Conservation (phyloP, 2,329 filamentous ascomycete genomes). For the Blumeriella jaapii region DNA sequence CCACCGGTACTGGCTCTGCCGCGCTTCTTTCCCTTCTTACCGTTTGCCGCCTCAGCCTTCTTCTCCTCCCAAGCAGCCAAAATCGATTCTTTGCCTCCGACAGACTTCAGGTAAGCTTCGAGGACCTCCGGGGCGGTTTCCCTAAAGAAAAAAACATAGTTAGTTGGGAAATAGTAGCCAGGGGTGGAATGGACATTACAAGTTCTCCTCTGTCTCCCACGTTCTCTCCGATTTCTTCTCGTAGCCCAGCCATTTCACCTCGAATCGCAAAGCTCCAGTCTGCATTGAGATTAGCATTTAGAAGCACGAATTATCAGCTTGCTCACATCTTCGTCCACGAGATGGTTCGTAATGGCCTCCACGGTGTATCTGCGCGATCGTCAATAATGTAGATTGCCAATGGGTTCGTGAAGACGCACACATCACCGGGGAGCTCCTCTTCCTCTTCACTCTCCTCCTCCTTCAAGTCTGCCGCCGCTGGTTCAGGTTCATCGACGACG, state of each 20-base stretch:
- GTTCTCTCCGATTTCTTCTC: conserved; percentile 58
- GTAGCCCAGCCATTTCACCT: conserved; percentile 76
- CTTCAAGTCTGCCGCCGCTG: conserved; percentile 27
- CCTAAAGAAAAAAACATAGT: conserved; percentile 27
- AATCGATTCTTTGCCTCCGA: conserved; percentile 52
- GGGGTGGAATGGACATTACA: conserved; percentile 33
- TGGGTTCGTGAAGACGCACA: conserved; percentile 25
- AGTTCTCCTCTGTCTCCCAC: conserved; percentile 68
- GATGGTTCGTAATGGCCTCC: conserved; percentile 59
- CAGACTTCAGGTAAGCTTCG: conserved; percentile 47
- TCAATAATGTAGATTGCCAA: conserved; percentile 1
- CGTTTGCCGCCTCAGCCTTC: conserved; percentile 28
- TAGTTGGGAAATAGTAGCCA: conserved; percentile 6
- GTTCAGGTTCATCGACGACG: conserved; percentile 17
- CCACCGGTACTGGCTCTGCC: conserved; percentile 34
- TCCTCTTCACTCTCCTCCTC: conserved; percentile 28
- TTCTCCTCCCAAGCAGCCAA: conserved; percentile 34
- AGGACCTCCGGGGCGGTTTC: conserved; percentile 49
- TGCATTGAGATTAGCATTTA: conserved; percentile 10
- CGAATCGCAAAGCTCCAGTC: conserved; percentile 42
- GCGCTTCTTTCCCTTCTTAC: conserved; percentile 47
- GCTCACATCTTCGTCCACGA: conserved; percentile 43
- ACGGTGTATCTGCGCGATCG: conserved; percentile 51
- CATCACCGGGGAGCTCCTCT: conserved; percentile 36
- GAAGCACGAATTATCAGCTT: neutral